Percentiles rank a stretch among this genome's conserved stretches.
These are phyloP conservation scores for Cnidoscolus chayamansa DNA, from an alignment of 441 rosid genomes.

Conservation along the genomic window DNA sequence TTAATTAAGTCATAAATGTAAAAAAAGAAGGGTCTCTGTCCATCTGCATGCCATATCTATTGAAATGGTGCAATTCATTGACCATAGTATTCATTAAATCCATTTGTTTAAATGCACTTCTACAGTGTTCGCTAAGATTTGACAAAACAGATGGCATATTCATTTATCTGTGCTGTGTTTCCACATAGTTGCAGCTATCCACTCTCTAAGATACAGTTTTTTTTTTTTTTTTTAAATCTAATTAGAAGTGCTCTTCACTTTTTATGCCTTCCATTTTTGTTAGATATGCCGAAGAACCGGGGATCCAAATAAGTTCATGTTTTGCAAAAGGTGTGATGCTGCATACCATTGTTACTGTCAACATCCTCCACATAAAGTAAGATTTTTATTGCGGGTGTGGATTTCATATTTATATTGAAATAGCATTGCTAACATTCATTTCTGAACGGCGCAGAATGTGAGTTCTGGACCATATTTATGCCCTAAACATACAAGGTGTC, in stretches of 20 bases:
- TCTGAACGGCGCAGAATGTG: slow-evolving; percentile 62
- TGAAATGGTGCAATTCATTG: neutral
- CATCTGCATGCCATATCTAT: neutral
- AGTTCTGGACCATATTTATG: slow-evolving; percentile 95
- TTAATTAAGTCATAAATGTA: neutral
- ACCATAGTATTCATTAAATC: neutral
- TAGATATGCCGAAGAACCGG: slow-evolving; percentile 87
- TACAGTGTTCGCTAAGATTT: neutral
- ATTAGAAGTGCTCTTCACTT: slow-evolving; percentile 8
- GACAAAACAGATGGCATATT: neutral
- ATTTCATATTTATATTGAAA: slow-evolving; percentile 19
- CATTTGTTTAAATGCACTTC: neutral
- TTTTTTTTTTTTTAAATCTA: neutral
- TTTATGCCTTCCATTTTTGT: slow-evolving; percentile 18
- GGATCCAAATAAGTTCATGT: slow-evolving; percentile 92
- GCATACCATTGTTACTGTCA: slow-evolving; percentile 99
- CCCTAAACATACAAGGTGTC: slow-evolving; percentile 90
- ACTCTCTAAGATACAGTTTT: too few species aligned
- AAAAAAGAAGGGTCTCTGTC: neutral
- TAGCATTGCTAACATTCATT: slow-evolving; percentile 20
- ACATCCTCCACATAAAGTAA: slow-evolving; percentile 97
- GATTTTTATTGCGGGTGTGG: slow-evolving; percentile 22
- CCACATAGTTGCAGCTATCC: neutral
- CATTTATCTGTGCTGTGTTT: neutral
- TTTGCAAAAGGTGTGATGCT: slow-evolving; percentile 95